A percentile compares a stretch with the other conserved stretches of the same genome.
These are phyloP conservation scores for Fusarium sp. DNA, from an alignment of 2,329 filamentous ascomycete species.

Conservation along the genomic window DNA sequence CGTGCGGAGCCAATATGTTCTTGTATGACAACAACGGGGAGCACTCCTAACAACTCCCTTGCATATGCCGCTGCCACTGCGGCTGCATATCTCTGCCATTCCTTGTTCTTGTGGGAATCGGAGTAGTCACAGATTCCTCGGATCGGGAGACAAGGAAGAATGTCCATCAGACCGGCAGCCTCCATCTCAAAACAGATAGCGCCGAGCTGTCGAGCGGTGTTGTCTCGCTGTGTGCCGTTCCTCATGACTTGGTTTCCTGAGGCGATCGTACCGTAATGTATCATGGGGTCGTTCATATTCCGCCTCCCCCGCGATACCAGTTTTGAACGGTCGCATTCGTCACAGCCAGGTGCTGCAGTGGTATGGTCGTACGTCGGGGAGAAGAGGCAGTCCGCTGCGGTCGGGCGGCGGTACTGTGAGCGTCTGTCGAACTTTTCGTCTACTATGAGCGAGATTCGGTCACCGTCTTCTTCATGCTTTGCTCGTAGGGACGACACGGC, in stretches of 20 bases:
- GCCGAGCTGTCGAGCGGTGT: accelerated
- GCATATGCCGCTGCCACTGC: too few species aligned
- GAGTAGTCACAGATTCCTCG: too few species aligned
- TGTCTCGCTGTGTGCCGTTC: accelerated
- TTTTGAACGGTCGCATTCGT: background rate
- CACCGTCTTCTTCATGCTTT: background rate
- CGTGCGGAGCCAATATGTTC: too few species aligned
- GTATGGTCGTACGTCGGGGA: accelerated
- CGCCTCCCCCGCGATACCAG: background rate
- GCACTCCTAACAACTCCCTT: too few species aligned
- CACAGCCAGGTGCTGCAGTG: background rate
- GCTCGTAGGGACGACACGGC: too few species aligned
- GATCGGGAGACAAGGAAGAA: too few species aligned
- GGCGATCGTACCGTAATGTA: background rate
- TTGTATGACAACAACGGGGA: too few species aligned
- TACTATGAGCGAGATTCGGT: background rate
- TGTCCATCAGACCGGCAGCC: too few species aligned
- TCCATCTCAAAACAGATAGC: background rate
- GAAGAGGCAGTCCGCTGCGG: background rate
- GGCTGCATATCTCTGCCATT: too few species aligned
- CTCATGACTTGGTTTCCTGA: background rate
- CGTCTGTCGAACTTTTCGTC: accelerated
- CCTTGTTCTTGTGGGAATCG: too few species aligned
- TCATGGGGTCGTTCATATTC: accelerated
- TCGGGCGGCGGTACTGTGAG: background rate